Evolutionary conservation across 352 stramenopile species (phyloP), one percentile per base, ranked within the genome.

Genomic region (Globisporangium acanthophoron): DNA sequence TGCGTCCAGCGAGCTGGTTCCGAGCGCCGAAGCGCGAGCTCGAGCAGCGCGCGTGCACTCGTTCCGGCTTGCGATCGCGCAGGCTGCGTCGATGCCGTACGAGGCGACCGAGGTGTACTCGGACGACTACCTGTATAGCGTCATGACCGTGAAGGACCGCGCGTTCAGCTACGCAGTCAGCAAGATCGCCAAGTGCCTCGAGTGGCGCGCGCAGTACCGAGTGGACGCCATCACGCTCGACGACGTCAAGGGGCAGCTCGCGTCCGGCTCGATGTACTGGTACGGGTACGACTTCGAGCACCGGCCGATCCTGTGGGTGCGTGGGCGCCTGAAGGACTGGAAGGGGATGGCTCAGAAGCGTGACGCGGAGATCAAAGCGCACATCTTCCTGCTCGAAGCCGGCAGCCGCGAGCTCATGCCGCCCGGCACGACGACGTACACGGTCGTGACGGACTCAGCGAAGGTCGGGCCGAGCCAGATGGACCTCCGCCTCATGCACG

Each of bases 261-360:
- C 41, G 33, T 78, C 66, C 1, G 76, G 74, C 4, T 85, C 64
- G 33, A 85, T 88, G 72, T 88, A 88, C 56, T 88, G 78, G 78
- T 82, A 83, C 52, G 78, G 78, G 33, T 88, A 87, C 60, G 78
- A 88, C 59, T 83, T 76, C 47, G 61, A 82, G 57, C 80, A 86
- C 54, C 74, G 76, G 5, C 78, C 78, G 16, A 83, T 88, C 59
- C 65, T 88, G 33, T 88, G 76, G 78, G 77, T 86, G 31, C 78
- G 78, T 29, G 71, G 76, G 1, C 71, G 70, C 20, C 54, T 83
- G n/a, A 88, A 88, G 41, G 64, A 87, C 60, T 87, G 76, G 76
- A 56, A 53, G 29, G 71, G 67, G 31, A 88, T 88, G 78, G 56
- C 67, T 9, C 59, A 58, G 47, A 69, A 64, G 46, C 73, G 76